Evolutionary conservation across 768 basidiomycete species (phyloP).

Genomic region (Obba rivulosa): DNA sequence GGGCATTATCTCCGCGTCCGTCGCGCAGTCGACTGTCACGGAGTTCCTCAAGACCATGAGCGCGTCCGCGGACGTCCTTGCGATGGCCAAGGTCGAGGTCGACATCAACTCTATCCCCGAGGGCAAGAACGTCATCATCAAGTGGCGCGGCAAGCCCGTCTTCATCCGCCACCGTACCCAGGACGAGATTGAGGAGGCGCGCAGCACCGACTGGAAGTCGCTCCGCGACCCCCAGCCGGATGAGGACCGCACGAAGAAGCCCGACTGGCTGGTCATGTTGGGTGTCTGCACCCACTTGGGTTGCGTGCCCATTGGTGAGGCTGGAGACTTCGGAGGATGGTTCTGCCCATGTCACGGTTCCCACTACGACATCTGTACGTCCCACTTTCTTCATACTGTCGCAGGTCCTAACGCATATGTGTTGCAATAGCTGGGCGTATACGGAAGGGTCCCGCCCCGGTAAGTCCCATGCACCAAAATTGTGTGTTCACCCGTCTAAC

Average conservation of each 20-base stretch:
- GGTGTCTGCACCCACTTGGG: constrained; percentile 97
- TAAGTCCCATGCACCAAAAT: constrained; percentile 33
- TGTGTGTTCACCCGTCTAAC: background rate
- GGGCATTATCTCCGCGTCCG: constrained; percentile 90
- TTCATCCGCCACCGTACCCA: constrained; percentile 96
- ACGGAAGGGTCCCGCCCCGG: constrained; percentile 94
- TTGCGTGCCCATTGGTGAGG: constrained; percentile 97
- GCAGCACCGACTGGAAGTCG: constrained; percentile 73
- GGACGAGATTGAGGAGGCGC: constrained; percentile 91
- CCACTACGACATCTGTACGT: constrained; percentile 92
- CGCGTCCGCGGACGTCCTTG: constrained; percentile 96
- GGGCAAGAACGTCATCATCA: constrained; percentile 95
- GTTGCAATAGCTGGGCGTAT: constrained; percentile 72
- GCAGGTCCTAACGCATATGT: background rate
- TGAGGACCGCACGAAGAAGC: constrained; percentile 83
- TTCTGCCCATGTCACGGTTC: constrained; percentile 99
- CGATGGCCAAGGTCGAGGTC: constrained; percentile 96
- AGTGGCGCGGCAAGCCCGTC: constrained; percentile 99
- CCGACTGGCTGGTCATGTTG: constrained; percentile 93
- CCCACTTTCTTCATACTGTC: constrained; percentile 1
- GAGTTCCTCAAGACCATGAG: constrained; percentile 96
- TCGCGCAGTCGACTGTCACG: constrained; percentile 87
- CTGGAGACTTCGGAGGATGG: constrained; percentile 98
- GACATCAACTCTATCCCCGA: constrained; percentile 88
- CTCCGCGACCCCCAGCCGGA: constrained; percentile 92